phyloP scores from a whole-genome alignment of 345 rosid genomes.

The Euphorbia tirucalli region DNA sequence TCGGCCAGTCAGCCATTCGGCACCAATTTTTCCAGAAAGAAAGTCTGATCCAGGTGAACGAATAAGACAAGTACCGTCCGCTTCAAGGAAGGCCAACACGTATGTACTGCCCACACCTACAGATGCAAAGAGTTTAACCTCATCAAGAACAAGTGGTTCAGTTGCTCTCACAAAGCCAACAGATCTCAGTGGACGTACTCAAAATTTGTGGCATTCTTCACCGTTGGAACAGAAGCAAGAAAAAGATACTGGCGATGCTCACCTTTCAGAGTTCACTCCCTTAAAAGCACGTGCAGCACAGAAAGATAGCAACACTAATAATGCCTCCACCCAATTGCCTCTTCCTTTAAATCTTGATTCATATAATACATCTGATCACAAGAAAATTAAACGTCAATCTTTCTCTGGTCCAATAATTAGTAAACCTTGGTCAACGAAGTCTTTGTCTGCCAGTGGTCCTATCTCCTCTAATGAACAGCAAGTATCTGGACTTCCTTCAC shows the following conservation, averaged over 20 bases:
- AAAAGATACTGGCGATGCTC: slow-evolving; percentile 36
- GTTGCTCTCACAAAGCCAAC: slow-evolving; percentile 41
- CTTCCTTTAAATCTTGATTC: slow-evolving; percentile 49
- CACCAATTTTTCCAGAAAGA: slow-evolving; percentile 76
- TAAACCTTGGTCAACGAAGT: slow-evolving; percentile 52
- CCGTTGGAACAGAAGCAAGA: slow-evolving; percentile 72
- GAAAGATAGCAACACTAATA: slow-evolving; percentile 43
- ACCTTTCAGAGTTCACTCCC: slow-evolving; percentile 22
- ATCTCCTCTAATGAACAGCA: slow-evolving; percentile 39
- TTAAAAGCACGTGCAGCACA: slow-evolving; percentile 28
- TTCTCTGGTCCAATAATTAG: slow-evolving; percentile 74
- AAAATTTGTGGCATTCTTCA: slow-evolving; percentile 74
- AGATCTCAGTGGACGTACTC: slow-evolving; percentile 36
- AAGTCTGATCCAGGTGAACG: slow-evolving; percentile 60
- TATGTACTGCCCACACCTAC: slow-evolving; percentile 82
- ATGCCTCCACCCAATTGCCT: slow-evolving; percentile 47
- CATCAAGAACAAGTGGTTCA: slow-evolving; percentile 44
- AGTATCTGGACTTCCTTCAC: slow-evolving; percentile 46
- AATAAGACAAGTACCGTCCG: slow-evolving; percentile 48
- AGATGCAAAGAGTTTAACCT: slow-evolving; percentile 43
- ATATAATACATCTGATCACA: slow-evolving; percentile 36
- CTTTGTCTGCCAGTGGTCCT: slow-evolving; percentile 46
- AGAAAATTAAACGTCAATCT: slow-evolving; percentile 52
- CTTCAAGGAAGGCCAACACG: slow-evolving; percentile 47
- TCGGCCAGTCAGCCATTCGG: slow-evolving; percentile 69